A percentile compares a stretch with the other conserved stretches of the same genome.
Evolutionary conservation across 108 stramenopile genomes (phyloP).

Genomic region (Schizochytrium sp.): DNA sequence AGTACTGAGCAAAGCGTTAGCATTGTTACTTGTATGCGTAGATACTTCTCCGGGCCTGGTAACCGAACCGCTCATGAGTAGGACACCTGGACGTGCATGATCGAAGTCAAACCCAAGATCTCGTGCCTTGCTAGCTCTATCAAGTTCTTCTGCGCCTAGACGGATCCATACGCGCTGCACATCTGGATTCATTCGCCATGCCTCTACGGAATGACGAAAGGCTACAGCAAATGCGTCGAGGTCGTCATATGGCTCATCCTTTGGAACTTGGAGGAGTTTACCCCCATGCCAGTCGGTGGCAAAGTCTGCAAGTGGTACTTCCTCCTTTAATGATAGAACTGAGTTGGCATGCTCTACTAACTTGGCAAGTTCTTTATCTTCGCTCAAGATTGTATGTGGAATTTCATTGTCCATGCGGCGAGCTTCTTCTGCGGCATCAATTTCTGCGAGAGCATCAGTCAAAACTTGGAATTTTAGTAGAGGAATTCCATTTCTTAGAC

Average conservation of each 20-base stretch:
- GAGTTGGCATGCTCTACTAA: neutral
- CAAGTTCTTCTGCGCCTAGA: neutral
- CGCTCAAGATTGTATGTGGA: constrained; percentile 3
- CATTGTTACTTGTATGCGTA: neutral
- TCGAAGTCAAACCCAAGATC: constrained; percentile 59
- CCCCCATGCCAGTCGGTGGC: constrained; percentile 17
- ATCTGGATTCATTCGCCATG: neutral
- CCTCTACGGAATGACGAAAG: constrained; percentile 51
- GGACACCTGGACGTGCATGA: constrained; percentile 53
- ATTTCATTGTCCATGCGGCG: constrained; percentile 51
- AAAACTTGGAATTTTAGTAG: constrained; percentile 4
- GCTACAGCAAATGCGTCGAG: neutral
- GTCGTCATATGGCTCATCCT: neutral
- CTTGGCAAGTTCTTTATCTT: constrained; percentile 36
- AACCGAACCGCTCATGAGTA: constrained; percentile 28
- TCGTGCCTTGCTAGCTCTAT: neutral
- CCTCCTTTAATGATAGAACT: neutral
- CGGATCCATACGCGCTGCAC: constrained; percentile 22
- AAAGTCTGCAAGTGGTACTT: neutral
- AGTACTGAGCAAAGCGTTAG: neutral
- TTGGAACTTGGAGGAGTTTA: constrained; percentile 13
- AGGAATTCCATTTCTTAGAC: constrained; percentile 13
- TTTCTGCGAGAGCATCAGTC: constrained; percentile 10
- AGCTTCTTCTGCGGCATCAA: constrained; percentile 30
- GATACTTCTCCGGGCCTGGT: neutral